Evolutionary conservation across 2,329 filamentous ascomycete genomes (phyloP), one percentile per base, ranked within the genome.

Genomic region (Tricladium varicosporioides): DNA sequence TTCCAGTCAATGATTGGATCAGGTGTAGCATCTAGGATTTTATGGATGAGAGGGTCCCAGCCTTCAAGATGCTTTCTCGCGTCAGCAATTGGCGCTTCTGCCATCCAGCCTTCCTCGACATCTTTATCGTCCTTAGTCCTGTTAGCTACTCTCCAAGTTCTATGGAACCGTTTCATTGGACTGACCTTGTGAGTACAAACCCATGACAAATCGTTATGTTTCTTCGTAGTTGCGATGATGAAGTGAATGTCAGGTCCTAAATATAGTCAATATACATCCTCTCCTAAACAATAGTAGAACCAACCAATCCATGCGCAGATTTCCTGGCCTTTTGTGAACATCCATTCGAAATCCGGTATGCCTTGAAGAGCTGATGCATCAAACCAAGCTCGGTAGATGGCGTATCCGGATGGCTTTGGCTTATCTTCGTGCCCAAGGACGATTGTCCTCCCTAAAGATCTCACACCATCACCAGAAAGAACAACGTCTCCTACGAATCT

Each of bases 201-300:
- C 80, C 80, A 82, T 53, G 73, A 78, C 60, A 82, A 77, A 58
- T 81, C 79, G 48, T 75, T 73, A 8, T 78, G 79, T 36, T 74
- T 72, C 66, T 82, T 81, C 56, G 82, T 75, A 0, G 77, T 76
- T 1, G 79, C 79, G 5, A 76, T 77, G 36, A 82, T 75, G 63
- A 80, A 79, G 60, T 80, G 78, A 2, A 80, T 74, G 56, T 82
- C 78, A 11, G 76, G 75, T 1, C 62, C 61, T 61, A 31, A 15
- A 40, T 40, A 19, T 45, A 27, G 27, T 46, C 51, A 48, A 33
- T 46, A n/a, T 46, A 13, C 14, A 15, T 11, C 5, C 11, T n/a
- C 22, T 27, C 18, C 13, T 5, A 46, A 46, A n/a, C 18, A 19
- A 50, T 46, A n/a, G 14, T 22, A 3, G 22, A 18, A 43, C 48